Evolutionary conservation across 495 filamentous ascomycete genomes (phyloP).

Genomic region (Penicillium nucicola): DNA sequence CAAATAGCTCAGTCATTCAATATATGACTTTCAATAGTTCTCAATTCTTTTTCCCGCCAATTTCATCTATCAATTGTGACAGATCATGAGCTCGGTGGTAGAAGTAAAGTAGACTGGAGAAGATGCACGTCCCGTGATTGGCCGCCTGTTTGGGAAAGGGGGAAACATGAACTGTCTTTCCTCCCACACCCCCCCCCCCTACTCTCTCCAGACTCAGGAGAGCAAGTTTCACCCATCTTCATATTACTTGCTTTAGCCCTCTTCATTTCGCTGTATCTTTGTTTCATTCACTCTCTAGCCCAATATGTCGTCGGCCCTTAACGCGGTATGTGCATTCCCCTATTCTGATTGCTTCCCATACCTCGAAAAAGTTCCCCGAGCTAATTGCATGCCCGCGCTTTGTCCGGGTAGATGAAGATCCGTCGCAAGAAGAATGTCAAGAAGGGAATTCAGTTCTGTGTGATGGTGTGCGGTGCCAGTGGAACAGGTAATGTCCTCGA

Average conservation of each 20-base stretch:
- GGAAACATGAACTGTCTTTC: slow-evolving; percentile 32
- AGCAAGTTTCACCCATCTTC: slow-evolving; percentile 17
- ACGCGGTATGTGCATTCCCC: slow-evolving; percentile 54
- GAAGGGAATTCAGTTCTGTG: slow-evolving; percentile 99
- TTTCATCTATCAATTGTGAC: slow-evolving; percentile 1
- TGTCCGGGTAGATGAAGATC: slow-evolving; percentile 72
- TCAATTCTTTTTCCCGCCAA: neutral
- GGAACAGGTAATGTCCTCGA: slow-evolving; percentile 74
- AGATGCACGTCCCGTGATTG: slow-evolving; percentile 23
- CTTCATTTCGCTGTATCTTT: slow-evolving; percentile 15
- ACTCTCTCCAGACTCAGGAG: slow-evolving; percentile 15
- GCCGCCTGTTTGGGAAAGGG: slow-evolving; percentile 26
- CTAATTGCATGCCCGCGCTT: slow-evolving; percentile 20
- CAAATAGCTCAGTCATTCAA: neutral
- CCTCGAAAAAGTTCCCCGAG: slow-evolving; percentile 24
- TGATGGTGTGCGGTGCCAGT: slow-evolving; percentile 99
- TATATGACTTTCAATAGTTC: neutral
- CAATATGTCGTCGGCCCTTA: slow-evolving; percentile 61
- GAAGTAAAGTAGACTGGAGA: slow-evolving; percentile 10
- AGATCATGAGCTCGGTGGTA: slow-evolving; percentile 8
- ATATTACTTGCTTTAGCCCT: slow-evolving; percentile 11
- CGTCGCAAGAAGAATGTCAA: slow-evolving; percentile 99
- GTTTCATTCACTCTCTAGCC: slow-evolving; percentile 21
- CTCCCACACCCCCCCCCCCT: slow-evolving; percentile 8
- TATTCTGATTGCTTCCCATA: slow-evolving; percentile 35